Evolutionary conservation across 2,329 filamentous ascomycete species (phyloP), one percentile per base, ranked within the genome.

Genomic region (Colletotrichum musae): DNA sequence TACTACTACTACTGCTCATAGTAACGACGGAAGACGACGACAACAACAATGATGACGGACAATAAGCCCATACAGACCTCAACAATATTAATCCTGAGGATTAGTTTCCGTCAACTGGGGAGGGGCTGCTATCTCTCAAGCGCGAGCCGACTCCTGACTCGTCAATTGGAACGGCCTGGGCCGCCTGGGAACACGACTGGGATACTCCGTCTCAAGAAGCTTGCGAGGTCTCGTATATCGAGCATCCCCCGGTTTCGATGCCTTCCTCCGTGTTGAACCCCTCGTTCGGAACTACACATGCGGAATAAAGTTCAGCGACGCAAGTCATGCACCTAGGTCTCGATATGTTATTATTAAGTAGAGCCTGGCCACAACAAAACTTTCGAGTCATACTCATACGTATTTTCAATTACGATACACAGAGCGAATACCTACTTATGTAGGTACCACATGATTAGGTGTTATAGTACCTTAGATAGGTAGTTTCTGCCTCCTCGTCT

Each of bases 261-360:
- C 4, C n/a, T 5, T 21, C 9, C 18, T 9, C n/a, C n/a, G 10
- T 18, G 18, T 18, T 24, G 4, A 16, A 48, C 7, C 7, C 32
- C 32, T 6, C 1, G 10, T 36, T 18, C 3, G 45, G 18, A 4
- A n/a, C 45, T 12, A n/a, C 6, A n/a, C 45, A 48, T 7, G 15
- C 18, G n/a, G 39, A 60, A 51, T 60, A 41, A 26, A 51, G 58
- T 60, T 60, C 13, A 24, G 12, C 18, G 24, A 41, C 48, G 26
- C 58, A 36, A 60, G 58, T 60, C 58, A 60, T 60, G 58, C 45
- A 60, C 24, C 28, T n/a, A 5, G 45, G 32, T 28, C 58, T 39
- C 39, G 58, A 41, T 47, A 60, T 24, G 21, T 24, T 24, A 24
- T 1, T 24, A 24, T 24, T 3, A 24, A 24, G 21, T 24, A 24